These are phyloP conservation scores for Tricholoma sp. DNA, from an alignment of 768 basidiomycete genomes.

Conservation along the genomic window DNA sequence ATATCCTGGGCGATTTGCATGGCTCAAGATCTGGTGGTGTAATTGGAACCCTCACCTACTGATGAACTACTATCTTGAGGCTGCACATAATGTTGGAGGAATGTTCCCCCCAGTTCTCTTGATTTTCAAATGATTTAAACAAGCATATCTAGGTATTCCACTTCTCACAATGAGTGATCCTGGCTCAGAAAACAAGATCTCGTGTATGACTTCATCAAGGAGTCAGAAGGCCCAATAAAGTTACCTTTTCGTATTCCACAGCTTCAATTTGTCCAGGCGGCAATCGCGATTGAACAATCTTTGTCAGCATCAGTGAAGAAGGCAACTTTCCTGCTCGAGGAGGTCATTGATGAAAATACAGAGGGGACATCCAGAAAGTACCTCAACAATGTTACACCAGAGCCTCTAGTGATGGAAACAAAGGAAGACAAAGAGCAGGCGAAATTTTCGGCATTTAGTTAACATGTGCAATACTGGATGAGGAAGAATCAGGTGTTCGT, in stretches of 20 bases:
- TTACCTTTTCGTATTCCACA: constrained; percentile 16
- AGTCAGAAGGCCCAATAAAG: background rate
- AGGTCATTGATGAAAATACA: constrained; percentile 1
- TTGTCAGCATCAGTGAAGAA: background rate
- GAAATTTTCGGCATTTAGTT: constrained; percentile 5
- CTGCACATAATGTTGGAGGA: constrained; percentile 7
- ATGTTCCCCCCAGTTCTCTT: background rate
- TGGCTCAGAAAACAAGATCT: no score
- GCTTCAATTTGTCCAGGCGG: constrained; percentile 1
- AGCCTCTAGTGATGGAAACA: no score
- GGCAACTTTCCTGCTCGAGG: constrained; percentile 3
- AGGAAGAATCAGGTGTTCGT: constrained; percentile 18
- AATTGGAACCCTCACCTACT: no score
- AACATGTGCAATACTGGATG: constrained; percentile 12
- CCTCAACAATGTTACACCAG: no score
- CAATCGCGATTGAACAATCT: constrained; percentile 4
- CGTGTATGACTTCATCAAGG: background rate
- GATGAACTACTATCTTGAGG: constrained; percentile 24
- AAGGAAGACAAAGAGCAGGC: constrained; percentile 1
- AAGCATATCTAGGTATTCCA: no score
- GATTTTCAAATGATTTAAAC: no score
- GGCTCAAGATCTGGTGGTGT: constrained; percentile 30
- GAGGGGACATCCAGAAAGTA: no score
- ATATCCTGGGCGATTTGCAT: constrained; percentile 20
- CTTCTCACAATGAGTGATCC: no score